A percentile compares a stretch with the other conserved stretches of the same genome.
Evolutionary conservation across 1,139 yeast species (phyloP).

Genomic region (Saccharomyces hybrid): DNA sequence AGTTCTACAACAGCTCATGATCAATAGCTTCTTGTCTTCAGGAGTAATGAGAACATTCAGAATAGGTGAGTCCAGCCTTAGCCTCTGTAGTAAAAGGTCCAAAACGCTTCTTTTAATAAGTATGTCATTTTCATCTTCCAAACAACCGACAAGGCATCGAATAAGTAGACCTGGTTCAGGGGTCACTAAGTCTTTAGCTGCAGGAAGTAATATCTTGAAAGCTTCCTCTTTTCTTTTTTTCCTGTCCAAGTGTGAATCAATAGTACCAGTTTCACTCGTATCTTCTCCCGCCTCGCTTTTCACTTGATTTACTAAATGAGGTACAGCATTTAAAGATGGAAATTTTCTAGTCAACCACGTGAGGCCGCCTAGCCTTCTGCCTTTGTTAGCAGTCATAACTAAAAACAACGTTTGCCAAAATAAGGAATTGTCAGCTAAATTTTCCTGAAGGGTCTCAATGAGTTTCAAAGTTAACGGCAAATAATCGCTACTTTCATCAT

Average conservation of each 20-base stretch:
- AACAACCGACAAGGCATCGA: constrained; percentile 64
- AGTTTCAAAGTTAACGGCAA: constrained; percentile 56
- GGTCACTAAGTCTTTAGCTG: constrained; percentile 52
- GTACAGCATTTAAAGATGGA: constrained; percentile 44
- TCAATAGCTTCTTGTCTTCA: constrained; percentile 50
- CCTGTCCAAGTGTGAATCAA: constrained; percentile 5
- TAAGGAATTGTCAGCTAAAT: constrained; percentile 57
- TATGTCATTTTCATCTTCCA: constrained; percentile 52
- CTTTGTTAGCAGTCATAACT: constrained; percentile 69
- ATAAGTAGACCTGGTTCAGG: constrained; percentile 78
- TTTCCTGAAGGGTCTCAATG: constrained; percentile 52
- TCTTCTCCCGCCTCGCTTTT: constrained; percentile 2
- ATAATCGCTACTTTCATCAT: constrained; percentile 83
- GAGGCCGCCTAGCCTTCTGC: constrained; percentile 74
- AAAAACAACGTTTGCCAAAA: constrained; percentile 84
- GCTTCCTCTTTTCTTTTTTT: constrained; percentile 17
- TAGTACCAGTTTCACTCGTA: constrained; percentile 4
- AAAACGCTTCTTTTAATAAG: constrained; percentile 85
- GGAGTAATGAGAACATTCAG: constrained; percentile 41
- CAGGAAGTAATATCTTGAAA: constrained; percentile 37
- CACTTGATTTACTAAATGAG: constrained; percentile 22
- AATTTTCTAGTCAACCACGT: constrained; percentile 63
- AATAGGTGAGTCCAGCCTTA: constrained; percentile 58
- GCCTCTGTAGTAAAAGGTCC: constrained; percentile 61
- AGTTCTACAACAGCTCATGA: constrained; percentile 58